Conservation (phyloP, 768 basidiomycete genomes). For the Phallus indusiatus region DNA sequence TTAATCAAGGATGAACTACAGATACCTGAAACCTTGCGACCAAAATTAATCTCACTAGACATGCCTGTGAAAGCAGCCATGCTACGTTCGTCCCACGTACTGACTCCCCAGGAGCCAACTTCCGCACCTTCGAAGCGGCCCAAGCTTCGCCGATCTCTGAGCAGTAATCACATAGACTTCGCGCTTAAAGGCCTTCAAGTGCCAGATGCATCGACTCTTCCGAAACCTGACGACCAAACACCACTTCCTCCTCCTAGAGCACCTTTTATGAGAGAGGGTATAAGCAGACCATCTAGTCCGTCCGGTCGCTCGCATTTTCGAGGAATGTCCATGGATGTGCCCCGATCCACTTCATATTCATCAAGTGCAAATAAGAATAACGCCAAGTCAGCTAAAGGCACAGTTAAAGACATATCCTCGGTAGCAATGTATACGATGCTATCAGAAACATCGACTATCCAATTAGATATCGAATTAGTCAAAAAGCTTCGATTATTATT, state of each 20-base stretch:
- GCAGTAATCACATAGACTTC: conserved; percentile 60
- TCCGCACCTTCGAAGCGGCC: conserved; percentile 30
- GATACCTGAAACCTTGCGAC: conserved; percentile 68
- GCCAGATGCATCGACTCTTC: conserved; percentile 22
- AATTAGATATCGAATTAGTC: conserved; percentile 76
- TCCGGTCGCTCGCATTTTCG: conserved; percentile 36
- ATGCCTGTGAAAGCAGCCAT: conserved; percentile 83
- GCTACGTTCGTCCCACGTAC: conserved; percentile 73
- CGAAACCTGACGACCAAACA: conserved; percentile 12
- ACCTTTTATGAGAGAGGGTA: conserved; percentile 23
- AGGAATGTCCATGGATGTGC: conserved; percentile 52
- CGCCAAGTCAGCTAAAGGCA: conserved; percentile 40
- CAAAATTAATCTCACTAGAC: conserved; percentile 75
- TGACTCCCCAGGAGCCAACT: conserved; percentile 31
- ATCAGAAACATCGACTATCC: conserved; percentile 53
- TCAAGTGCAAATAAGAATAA: conserved; percentile 34
- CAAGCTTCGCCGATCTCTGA: conserved; percentile 62
- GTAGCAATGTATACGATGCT: conserved; percentile 61
- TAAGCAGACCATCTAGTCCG: conserved; percentile 14
- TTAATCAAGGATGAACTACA: conserved; percentile 72
- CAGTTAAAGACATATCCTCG: conserved; percentile 48
- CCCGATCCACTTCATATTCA: conserved; percentile 37
- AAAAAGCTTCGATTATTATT: conserved; percentile 84
- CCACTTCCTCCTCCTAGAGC: conserved; percentile 14
- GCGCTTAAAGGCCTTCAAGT: conserved; percentile 33